phyloP scores from a whole-genome alignment of 176 grass and related monocot species.

The Urochloa ruziziensis region DNA sequence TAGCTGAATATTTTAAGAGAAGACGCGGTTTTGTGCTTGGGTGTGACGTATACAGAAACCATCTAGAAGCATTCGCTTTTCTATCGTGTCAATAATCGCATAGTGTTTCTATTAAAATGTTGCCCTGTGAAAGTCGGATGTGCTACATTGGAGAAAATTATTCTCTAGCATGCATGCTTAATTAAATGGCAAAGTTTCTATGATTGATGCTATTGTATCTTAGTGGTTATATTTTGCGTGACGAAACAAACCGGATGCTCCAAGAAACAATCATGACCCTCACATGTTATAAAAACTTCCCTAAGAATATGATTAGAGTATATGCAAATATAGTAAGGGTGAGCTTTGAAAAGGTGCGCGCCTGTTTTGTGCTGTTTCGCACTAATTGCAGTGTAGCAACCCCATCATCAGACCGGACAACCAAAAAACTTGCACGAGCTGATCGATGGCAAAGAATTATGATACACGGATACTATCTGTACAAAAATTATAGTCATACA shows the following conservation, averaged over 20 bases:
- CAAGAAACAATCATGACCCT: background rate
- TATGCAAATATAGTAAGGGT: background rate
- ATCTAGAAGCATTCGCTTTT: background rate
- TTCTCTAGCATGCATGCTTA: background rate
- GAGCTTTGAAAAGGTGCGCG: background rate
- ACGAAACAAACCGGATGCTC: background rate
- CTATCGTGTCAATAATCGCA: background rate
- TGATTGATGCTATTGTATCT: background rate
- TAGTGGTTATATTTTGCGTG: background rate
- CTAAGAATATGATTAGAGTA: background rate
- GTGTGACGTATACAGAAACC: background rate
- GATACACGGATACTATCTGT: no score
- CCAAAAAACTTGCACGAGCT: background rate
- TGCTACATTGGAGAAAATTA: background rate
- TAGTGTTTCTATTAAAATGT: background rate
- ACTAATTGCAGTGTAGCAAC: background rate
- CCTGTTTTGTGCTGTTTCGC: background rate
- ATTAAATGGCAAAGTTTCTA: background rate
- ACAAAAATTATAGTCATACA: no score
- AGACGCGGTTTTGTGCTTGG: no score
- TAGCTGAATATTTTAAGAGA: no score
- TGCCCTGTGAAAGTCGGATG: background rate
- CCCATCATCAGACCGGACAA: background rate
- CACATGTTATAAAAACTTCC: background rate
- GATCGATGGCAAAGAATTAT: no score